Base-by-base conservation (phyloP, 371 early-diverging fungal genomes). In the Mortierella polycephala region DNA sequence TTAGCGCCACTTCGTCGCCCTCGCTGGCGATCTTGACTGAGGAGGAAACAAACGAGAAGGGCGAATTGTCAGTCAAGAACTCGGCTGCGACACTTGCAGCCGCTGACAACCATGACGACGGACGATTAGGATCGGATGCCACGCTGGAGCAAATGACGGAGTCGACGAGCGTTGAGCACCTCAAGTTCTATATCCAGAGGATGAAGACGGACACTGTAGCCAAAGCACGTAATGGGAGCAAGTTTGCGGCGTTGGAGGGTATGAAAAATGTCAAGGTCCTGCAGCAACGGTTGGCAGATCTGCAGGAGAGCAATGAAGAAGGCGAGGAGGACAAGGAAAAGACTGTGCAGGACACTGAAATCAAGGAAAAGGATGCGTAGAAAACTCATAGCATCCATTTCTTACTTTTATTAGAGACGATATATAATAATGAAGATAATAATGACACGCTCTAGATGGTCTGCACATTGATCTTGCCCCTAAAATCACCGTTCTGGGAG, bases 401-500 rank as follows among this genome's bases (percentile, higher is more conserved):
- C 30, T 30, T 30, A 30, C 30, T 30, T 30, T 30, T 30, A 30
- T 30, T 30, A 30, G 30, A 30, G 4, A 30, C 30, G 30, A 30
- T 30, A 30, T 30, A 30, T 30, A 1, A 12, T 13, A 39, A 56
- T n/a, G 56, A 41, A n/a, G 47, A 47, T 47, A n/a, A 47, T 12
- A n/a, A 47, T 14, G 47, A 47, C 12, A n/a, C 12, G n/a, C 55
- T 23, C 23, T 23, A 53, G 23, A 53, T 23, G 23, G 16, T 21
- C 56, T 90, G 84, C 67, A 92, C 65, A 14, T 87, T 56, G 52
- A 83, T 79, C 85, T 92, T 92, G 57, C 94, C 94, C 63, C 84
- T 75, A 83, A 89, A 91, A 23, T 75, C 79, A 30, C 94, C 92
- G 18, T 85, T 82, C 46, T 90, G 71, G 81, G 91, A 67, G 7